Percentiles rank a stretch among this genome's conserved stretches.
These are phyloP conservation scores for Colletotrichum echinochloae DNA, from an alignment of 2,329 filamentous ascomycete species.

Conservation along the genomic window DNA sequence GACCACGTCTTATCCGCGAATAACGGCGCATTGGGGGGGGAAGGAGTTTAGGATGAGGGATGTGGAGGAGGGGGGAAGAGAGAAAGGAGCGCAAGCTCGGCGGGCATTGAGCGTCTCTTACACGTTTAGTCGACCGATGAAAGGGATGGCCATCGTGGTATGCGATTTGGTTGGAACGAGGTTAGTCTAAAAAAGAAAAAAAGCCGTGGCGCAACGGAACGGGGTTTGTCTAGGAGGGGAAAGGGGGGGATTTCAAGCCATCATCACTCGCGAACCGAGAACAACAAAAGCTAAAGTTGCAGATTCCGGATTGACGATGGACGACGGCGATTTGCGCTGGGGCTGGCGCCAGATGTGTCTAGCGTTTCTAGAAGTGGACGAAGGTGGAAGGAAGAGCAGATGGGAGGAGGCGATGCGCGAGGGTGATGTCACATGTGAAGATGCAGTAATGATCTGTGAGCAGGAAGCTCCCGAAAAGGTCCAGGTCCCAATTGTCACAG, in stretches of 20 bases:
- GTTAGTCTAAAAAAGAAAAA: conserved; percentile 14
- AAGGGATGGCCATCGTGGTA: conserved; percentile 62
- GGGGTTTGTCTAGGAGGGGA: conserved; percentile 30
- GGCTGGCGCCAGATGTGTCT: conserved; percentile 27
- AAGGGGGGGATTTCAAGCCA: conserved; percentile 28
- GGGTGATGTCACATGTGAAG: conserved; percentile 42
- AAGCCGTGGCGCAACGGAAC: conserved; percentile 31
- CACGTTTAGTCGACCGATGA: conserved; percentile 65
- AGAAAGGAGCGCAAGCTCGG: background rate
- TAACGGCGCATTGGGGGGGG: conserved; percentile 31
- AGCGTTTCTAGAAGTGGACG: conserved; percentile 30
- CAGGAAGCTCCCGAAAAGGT: conserved; percentile 30
- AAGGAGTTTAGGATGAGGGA: conserved; percentile 18
- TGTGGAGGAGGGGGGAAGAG: conserved; percentile 9
- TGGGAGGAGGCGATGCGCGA: conserved; percentile 20
- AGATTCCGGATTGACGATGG: conserved; percentile 3
- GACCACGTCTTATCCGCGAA: conserved; percentile 8
- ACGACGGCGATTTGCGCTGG: background rate
- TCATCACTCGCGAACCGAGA: conserved; percentile 18
- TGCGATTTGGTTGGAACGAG: conserved; percentile 41
- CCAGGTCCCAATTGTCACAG: conserved; percentile 28
- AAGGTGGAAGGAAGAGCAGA: conserved; percentile 5
- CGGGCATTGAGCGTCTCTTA: conserved; percentile 49
- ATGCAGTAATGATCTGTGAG: conserved; percentile 24
- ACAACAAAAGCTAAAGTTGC: conserved; percentile 29